These are phyloP conservation scores for Xerophyta viscosa DNA, from an alignment of 106 monocot species.

Conservation along the genomic window DNA sequence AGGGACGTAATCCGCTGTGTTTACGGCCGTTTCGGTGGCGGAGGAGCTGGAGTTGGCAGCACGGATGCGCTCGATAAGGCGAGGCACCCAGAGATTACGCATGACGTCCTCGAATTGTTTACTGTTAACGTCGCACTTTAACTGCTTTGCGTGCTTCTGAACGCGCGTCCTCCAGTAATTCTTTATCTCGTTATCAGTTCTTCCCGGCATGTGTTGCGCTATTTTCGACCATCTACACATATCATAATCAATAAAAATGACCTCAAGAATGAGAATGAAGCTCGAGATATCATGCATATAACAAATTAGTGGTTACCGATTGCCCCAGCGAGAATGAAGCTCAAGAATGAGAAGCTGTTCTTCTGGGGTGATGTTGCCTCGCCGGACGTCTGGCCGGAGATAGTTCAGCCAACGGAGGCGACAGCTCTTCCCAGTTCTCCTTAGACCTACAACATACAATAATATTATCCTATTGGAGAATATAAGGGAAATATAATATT, in stretches of 20 bases:
- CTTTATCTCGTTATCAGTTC: slow-evolving; percentile 81
- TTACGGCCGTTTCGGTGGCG: not conserved
- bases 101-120: slow-evolving; percentile 70
- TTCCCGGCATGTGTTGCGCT: slow-evolving; percentile 65
- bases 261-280: not conserved
- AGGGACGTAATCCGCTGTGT: not conserved
- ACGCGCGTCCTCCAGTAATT: slow-evolving; percentile 94
- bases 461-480: not conserved
- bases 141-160: slow-evolving; percentile 82
- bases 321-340: slow-evolving; percentile 91
- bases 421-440: slow-evolving; percentile 90
- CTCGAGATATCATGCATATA: too few species aligned
- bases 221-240: slow-evolving; percentile 75
- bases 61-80: slow-evolving; percentile 57
- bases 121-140: slow-evolving; percentile 66
- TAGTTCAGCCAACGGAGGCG: slow-evolving; percentile 94
- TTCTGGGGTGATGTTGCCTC: slow-evolving; percentile 90
- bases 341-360: slow-evolving; percentile 94
- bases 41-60: slow-evolving; percentile 4
- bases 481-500: not conserved
- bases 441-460: slow-evolving; percentile 25
- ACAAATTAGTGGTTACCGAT: slow-evolving; percentile 30
- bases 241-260: not conserved
- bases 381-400: slow-evolving; percentile 86
- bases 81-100: slow-evolving; percentile 79